Conservation (phyloP, 495 filamentous ascomycete genomes). For the Polyplosphaeria fusca region DNA sequence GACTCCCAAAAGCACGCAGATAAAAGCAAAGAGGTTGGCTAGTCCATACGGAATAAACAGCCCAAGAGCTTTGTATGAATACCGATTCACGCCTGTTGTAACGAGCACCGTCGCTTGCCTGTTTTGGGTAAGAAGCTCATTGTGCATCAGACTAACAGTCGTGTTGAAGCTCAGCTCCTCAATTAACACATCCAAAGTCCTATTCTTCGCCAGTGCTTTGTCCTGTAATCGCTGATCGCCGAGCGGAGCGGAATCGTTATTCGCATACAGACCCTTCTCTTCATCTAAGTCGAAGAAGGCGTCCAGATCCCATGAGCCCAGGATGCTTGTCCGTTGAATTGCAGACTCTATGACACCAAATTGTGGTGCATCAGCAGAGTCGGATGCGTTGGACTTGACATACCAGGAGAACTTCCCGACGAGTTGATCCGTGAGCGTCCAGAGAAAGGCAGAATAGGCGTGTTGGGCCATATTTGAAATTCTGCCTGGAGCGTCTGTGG, state of each 20-base stretch:
- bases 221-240: conserved; percentile 13
- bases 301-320: conserved; percentile 14
- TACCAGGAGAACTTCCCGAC: conserved; percentile 14
- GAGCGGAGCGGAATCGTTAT: background rate
- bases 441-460: conserved; percentile 20
- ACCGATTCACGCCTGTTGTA: conserved; percentile 7
- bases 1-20: background rate
- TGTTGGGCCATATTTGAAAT: conserved; percentile 21
- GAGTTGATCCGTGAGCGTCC: conserved; percentile 2
- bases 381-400: background rate
- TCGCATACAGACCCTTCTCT: conserved; percentile 6
- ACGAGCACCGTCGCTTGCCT: background rate
- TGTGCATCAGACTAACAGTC: conserved; percentile 13
- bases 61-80: conserved; percentile 10
- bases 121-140: conserved; percentile 6
- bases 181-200: conserved; percentile 17
- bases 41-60: conserved; percentile 16
- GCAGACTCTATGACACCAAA: conserved; percentile 10
- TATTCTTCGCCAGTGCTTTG: conserved; percentile 11
- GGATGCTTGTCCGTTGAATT: conserved; percentile 6
- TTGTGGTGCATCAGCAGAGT: background rate
- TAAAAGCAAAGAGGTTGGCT: conserved; percentile 4
- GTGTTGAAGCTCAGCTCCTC: conserved; percentile 22
- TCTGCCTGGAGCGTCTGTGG: background rate
- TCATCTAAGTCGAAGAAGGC: conserved; percentile 17